These are phyloP conservation scores for Fusarium illudens DNA, from an alignment of 2,329 filamentous ascomycete genomes.

Conservation along the genomic window DNA sequence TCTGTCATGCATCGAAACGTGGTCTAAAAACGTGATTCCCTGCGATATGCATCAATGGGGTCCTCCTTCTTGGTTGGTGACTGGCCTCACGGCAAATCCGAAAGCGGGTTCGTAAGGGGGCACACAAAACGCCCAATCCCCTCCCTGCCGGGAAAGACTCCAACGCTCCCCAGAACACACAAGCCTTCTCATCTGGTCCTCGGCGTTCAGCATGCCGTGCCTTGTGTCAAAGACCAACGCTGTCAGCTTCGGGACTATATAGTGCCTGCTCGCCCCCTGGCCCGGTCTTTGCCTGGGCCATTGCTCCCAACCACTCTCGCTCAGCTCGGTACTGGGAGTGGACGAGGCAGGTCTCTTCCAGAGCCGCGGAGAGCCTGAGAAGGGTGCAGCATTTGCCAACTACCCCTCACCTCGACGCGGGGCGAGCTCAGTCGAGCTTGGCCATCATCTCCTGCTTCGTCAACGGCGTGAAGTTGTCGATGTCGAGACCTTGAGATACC, in stretches of 20 bases:
- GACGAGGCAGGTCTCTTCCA: constrained; percentile 43
- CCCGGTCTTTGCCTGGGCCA: constrained; percentile 42
- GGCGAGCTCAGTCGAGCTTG: constrained; percentile 80
- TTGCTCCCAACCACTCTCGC: constrained; percentile 41
- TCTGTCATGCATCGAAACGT: constrained; percentile 61
- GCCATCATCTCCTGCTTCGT: constrained; percentile 97
- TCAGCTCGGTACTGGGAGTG: constrained; percentile 44
- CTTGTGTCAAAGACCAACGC: constrained; percentile 37
- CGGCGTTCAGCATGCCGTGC: constrained; percentile 33
- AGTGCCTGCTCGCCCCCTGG: constrained; percentile 42
- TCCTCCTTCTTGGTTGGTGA: constrained; percentile 41
- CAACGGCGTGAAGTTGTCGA: constrained; percentile 92
- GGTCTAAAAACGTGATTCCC: constrained; percentile 56
- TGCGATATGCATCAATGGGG: constrained; percentile 49
- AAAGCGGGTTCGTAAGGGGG: constrained; percentile 40
- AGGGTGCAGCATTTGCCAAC: constrained; percentile 45
- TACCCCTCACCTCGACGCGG: constrained; percentile 42
- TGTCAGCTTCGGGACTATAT: constrained; percentile 43
- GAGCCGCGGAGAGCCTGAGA: constrained; percentile 43
- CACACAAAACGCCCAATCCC: constrained; percentile 42
- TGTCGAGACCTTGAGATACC: constrained; percentile 81
- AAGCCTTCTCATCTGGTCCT: constrained; percentile 41
- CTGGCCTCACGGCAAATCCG: constrained; percentile 40
- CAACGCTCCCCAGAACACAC: constrained; percentile 44
- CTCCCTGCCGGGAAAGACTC: constrained; percentile 43